Conservation (phyloP, 2,329 filamentous ascomycete genomes). For the Mycogone perniciosa region DNA sequence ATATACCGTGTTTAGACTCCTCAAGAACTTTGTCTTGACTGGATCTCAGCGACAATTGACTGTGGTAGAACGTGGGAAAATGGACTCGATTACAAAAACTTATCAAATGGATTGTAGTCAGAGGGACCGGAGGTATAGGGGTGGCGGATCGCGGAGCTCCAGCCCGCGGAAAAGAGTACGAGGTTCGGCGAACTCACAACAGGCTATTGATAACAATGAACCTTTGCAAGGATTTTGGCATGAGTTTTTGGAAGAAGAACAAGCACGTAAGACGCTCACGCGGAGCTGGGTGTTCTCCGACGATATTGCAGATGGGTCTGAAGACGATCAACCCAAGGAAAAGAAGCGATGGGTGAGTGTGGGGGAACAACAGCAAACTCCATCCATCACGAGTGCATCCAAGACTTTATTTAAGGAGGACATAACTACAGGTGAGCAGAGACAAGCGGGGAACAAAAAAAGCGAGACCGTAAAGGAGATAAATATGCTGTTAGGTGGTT, state of each 20-base stretch:
- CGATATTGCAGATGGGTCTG: neutral
- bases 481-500: too few relatives aligned
- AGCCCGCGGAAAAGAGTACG: slow-evolving; percentile 2
- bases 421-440: too few relatives aligned
- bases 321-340: neutral
- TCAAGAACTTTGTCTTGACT: neutral
- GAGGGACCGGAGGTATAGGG: neutral
- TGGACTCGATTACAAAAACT: neutral
- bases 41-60: neutral
- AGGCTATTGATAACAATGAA: neutral
- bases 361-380: too few relatives aligned
- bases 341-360: too few relatives aligned
- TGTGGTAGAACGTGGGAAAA: neutral
- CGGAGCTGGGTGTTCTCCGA: neutral
- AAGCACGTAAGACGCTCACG: neutral
- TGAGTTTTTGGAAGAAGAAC: neutral
- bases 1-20: slow-evolving; percentile 2
- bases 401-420: too few relatives aligned
- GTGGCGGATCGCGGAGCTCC: neutral
- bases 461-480: too few relatives aligned
- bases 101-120: neutral
- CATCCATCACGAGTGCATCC: too few relatives aligned
- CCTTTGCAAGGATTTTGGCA: too few relatives aligned
- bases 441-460: too few relatives aligned
- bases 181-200: neutral